Percentiles rank a stretch among this genome's conserved stretches.
Evolutionary conservation across 345 rosid genomes (phyloP).

Genomic region (Aquilaria sinensis): DNA sequence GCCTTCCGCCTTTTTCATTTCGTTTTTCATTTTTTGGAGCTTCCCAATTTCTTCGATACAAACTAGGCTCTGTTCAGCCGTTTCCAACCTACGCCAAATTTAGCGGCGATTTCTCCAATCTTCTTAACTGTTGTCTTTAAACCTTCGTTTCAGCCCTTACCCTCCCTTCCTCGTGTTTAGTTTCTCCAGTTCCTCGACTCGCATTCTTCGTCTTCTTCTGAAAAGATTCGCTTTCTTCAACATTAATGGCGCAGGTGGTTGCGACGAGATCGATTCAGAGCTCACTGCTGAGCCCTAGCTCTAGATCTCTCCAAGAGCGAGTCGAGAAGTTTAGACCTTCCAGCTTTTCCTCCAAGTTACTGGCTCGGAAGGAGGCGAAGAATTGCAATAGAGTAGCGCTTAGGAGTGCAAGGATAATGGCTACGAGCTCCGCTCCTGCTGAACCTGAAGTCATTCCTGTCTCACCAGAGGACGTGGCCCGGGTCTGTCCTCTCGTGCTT

Average conservation of each 20-base stretch:
- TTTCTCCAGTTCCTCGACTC: too few species aligned
- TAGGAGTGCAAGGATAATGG: constrained; percentile 31
- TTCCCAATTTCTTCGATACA: constrained; percentile 39
- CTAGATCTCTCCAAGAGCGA: constrained; percentile 44
- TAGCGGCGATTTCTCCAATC: constrained; percentile 47
- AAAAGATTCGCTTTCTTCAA: constrained; percentile 4
- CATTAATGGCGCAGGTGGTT: constrained; percentile 71
- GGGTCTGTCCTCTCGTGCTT: constrained; percentile 25
- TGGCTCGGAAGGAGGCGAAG: constrained; percentile 23
- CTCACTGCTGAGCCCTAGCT: constrained; percentile 31
- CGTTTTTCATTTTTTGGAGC: too few species aligned
- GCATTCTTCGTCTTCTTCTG: background rate
- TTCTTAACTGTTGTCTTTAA: background rate
- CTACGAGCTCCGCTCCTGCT: constrained; percentile 42
- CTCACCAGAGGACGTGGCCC: constrained; percentile 54
- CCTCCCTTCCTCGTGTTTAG: background rate
- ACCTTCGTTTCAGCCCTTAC: constrained; percentile 2
- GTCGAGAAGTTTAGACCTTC: constrained; percentile 44
- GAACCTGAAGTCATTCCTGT: constrained; percentile 67
- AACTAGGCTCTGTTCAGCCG: constrained; percentile 30
- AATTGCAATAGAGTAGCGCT: constrained; percentile 18
- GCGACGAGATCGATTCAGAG: constrained; percentile 61
- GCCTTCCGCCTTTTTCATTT: too few species aligned
- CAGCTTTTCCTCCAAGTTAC: constrained; percentile 42
- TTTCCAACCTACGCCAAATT: constrained; percentile 40